Evolutionary conservation across 805 yeast species (phyloP).

Genomic region (Saccharomycopsis vini): DNA sequence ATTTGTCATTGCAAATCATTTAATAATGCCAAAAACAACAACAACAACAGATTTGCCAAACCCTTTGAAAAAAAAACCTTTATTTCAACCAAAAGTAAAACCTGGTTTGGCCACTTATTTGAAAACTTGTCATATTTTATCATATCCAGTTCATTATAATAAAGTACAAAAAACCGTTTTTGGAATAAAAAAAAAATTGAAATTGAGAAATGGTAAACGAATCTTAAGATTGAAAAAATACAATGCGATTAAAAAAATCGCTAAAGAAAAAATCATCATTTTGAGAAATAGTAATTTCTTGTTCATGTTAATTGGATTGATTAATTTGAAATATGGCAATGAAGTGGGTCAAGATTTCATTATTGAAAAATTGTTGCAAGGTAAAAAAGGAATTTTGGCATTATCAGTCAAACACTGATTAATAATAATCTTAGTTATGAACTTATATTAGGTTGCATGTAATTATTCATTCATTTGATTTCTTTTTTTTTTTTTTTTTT

Average conservation of each 20-base stretch:
- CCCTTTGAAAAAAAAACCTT: not conserved
- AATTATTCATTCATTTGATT: too few species aligned
- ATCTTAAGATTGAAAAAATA: not conserved
- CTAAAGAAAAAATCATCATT: not conserved
- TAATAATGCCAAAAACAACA: not conserved
- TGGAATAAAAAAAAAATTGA: too few species aligned
- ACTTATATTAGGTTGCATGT: too few species aligned
- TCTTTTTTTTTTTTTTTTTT: too few species aligned
- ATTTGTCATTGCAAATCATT: not conserved
- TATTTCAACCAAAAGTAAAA: not conserved
- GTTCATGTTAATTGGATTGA: constrained; percentile 7
- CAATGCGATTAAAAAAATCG: not conserved
- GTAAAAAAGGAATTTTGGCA: constrained; percentile 7
- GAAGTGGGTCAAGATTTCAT: constrained; percentile 4
- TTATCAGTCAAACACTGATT: not conserved
- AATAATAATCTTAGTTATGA: too few species aligned
- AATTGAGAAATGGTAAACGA: not conserved
- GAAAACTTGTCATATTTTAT: too few species aligned
- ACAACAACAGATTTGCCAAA: not conserved
- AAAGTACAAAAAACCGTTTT: too few species aligned
- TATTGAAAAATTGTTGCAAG: constrained; percentile 4
- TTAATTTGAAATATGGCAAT: constrained; percentile 4
- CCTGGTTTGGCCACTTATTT: not conserved
- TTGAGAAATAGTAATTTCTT: constrained; percentile 5
- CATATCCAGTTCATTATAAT: not conserved